These are phyloP conservation scores for Penicillium crystallinum DNA, from an alignment of 495 filamentous ascomycete species.

Conservation along the genomic window DNA sequence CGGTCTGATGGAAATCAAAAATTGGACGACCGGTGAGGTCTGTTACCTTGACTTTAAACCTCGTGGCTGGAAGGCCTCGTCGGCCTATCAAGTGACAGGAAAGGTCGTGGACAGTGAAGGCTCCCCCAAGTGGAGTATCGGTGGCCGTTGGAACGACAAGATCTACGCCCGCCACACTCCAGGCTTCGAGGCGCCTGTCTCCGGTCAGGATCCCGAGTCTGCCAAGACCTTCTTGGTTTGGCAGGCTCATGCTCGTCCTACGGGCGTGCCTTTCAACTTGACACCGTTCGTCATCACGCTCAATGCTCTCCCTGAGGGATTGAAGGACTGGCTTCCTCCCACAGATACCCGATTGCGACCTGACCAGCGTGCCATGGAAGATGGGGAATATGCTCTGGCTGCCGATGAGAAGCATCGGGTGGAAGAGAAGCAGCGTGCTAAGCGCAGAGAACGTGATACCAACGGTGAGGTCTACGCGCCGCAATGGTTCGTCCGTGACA, in stretches of 20 bases:
- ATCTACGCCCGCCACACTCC: constrained; percentile 91
- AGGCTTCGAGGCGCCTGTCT: constrained; percentile 74
- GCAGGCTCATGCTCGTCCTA: constrained; percentile 77
- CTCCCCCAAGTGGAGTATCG: constrained; percentile 76
- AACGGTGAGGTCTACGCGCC: constrained; percentile 77
- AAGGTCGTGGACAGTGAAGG: constrained; percentile 73
- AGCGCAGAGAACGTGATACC: constrained; percentile 64
- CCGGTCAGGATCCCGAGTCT: constrained; percentile 46
- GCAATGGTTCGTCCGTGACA: constrained; percentile 74
- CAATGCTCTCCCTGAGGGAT: constrained; percentile 74
- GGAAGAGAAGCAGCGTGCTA: constrained; percentile 86
- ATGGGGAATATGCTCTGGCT: constrained; percentile 89
- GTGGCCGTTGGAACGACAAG: constrained; percentile 95
- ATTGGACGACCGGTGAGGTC: constrained; percentile 88
- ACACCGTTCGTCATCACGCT: constrained; percentile 94
- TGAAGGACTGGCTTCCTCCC: constrained; percentile 71
- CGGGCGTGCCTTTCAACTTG: constrained; percentile 90
- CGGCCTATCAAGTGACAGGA: constrained; percentile 79
- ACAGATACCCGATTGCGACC: constrained; percentile 88
- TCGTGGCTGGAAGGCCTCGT: constrained; percentile 89
- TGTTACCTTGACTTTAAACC: constrained; percentile 93
- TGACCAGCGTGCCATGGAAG: constrained; percentile 98
- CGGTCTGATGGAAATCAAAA: constrained; percentile 94
- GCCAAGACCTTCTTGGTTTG: constrained; percentile 82
- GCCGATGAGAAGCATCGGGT: constrained; percentile 92